Base-by-base conservation (phyloP, 2,329 filamentous ascomycete genomes). In the Trichoderma citrinoviride region DNA sequence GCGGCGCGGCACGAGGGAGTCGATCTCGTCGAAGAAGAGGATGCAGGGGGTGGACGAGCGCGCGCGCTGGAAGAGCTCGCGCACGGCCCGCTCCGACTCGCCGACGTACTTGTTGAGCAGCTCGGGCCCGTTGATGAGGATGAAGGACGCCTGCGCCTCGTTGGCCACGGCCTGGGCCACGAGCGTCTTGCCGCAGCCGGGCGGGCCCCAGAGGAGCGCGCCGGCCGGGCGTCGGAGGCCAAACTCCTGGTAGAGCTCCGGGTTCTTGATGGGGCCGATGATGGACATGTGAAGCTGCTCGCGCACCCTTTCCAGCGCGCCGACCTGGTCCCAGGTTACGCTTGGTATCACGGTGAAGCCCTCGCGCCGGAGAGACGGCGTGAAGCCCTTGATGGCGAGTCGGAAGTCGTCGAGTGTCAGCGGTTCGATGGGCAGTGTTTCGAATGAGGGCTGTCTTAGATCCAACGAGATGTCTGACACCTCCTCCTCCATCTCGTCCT, bases 21-120 rank as follows among this genome's bases (percentile, higher is more conserved):
- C 95, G 60, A 99, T 85, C 78, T 99, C 95, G 75, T 99, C 95
- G 74, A 99, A 98, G 84, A 99, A 98, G 65, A 99, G 89, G 62
- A 99, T 92, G 74, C 94, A 98, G 0, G 95, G 95, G 0, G 93
- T 85, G 7, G 90, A 94, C 0, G 90, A 90, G 58, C 93, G 87
- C 0, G 95, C 95, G 17, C 94, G 89, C 68, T 89, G 87, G 77
- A 99, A 99, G 0, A 98, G 90, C 75, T 96, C 92, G 23, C 95
- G 88, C 1, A 99, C 90, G 0, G 93, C 92, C 12, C 94, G 90
- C 78, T 99, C 95, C 7, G 92, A 96, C 77, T 99, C 95, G 70
- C 95, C 95, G 10, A 99, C 93, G 75, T 94, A 99, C 78, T 98
- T 99, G 82, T 98, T 98, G 52, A 99, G 85, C 10, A 99, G 82